Percentiles rank a stretch among this genome's conserved stretches.
Evolutionary conservation across 139 green algal genomes (phyloP).

Genomic region (Tetraselmis striata): DNA sequence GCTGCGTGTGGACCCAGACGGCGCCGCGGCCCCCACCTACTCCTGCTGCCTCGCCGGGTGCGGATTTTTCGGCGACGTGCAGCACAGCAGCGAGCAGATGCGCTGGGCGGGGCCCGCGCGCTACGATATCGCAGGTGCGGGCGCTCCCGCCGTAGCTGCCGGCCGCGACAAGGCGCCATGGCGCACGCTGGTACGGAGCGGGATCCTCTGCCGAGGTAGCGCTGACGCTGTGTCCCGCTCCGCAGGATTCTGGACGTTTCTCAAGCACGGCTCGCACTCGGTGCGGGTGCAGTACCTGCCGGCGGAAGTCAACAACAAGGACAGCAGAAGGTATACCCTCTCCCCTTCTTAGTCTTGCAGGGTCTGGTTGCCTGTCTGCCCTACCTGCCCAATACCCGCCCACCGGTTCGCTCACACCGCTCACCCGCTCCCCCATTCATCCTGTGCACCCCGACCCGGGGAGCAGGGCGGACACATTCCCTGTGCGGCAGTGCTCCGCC

Average conservation of each 20-base stretch:
- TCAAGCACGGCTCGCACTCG: background rate
- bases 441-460: no score
- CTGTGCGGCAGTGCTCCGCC: background rate
- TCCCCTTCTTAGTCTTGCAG: no score
- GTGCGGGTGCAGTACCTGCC: background rate
- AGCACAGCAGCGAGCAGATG: slow-evolving; percentile 2
- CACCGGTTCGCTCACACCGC: no score
- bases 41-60: background rate
- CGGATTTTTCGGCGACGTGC: slow-evolving; percentile 13
- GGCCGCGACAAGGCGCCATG: no score
- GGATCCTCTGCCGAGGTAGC: no score
- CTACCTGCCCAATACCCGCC: no score
- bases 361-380: no score
- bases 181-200: no score
- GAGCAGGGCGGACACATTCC: no score
- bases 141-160: no score
- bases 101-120: slow-evolving; percentile 4
- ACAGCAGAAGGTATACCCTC: background rate
- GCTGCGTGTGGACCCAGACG: background rate
- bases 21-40: background rate
- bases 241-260: background rate
- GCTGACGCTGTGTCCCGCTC: no score
- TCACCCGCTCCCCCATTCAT: no score
- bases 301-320: background rate
- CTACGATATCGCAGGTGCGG: slow-evolving; percentile 8